Percentiles rank a stretch among this genome's conserved stretches.
Evolutionary conservation across 768 basidiomycete species (phyloP).

Genomic region (Tulasnella sp.): DNA sequence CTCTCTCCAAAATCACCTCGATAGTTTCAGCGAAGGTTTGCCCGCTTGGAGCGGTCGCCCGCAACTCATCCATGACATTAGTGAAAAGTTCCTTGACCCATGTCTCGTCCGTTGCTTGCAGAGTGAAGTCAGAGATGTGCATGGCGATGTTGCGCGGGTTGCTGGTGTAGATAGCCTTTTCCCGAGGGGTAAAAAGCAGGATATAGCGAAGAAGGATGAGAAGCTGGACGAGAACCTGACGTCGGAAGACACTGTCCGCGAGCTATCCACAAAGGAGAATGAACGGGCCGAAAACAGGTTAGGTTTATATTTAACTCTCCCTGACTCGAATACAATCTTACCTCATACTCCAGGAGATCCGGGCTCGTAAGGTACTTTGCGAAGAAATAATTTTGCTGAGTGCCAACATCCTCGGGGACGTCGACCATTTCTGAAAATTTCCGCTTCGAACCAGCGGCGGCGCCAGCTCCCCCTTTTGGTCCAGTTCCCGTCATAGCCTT

Average conservation of each 20-base stretch:
- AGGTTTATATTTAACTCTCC: not conserved
- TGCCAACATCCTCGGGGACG: not conserved
- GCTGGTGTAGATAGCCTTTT: slow-evolving; percentile 21
- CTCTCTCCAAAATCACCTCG: slow-evolving; percentile 20
- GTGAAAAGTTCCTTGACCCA: slow-evolving; percentile 21
- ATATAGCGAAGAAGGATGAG: slow-evolving; percentile 36
- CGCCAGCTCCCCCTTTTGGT: slow-evolving; percentile 38
- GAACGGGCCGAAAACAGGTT: not conserved
- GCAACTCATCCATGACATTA: slow-evolving; percentile 24
- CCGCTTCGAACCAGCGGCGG: slow-evolving; percentile 37
- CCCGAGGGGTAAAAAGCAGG: slow-evolving; percentile 21
- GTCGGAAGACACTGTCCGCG: slow-evolving; percentile 87
- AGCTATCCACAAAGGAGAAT: slow-evolving; percentile 47
- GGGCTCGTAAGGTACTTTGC: slow-evolving; percentile 90
- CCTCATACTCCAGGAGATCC: slow-evolving; percentile 83
- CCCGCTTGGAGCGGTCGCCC: slow-evolving; percentile 17
- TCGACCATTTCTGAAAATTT: slow-evolving; percentile 56
- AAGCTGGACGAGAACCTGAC: slow-evolving; percentile 79
- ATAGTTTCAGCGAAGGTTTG: slow-evolving; percentile 27
- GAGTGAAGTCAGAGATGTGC: slow-evolving; percentile 26
- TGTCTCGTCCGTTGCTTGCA: slow-evolving; percentile 21
- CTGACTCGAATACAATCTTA: slow-evolving; percentile 36
- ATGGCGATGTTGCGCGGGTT: slow-evolving; percentile 8
- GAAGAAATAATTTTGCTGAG: slow-evolving; percentile 70
- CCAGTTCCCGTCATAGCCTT: slow-evolving; percentile 77